These are phyloP conservation scores for Lasiosphaeria hispida DNA, from an alignment of 495 filamentous ascomycete genomes.

Conservation along the genomic window DNA sequence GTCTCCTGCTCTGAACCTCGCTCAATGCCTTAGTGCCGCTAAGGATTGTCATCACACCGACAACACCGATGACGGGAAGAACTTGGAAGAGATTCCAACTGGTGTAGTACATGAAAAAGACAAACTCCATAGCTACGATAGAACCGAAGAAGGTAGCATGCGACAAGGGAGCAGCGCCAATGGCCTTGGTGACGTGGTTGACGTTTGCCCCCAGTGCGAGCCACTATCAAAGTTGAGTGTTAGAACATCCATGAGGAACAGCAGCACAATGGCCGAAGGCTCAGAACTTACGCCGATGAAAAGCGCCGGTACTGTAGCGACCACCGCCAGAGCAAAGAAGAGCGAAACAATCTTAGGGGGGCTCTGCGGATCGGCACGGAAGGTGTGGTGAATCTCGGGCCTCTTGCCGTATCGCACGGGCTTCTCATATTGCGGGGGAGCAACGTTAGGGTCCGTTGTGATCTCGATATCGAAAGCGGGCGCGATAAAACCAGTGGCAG, in stretches of 20 bases:
- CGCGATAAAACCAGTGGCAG: constrained; percentile 62
- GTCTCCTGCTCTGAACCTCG: constrained; percentile 83
- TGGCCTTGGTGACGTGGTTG: constrained; percentile 70
- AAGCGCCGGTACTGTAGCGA: constrained; percentile 69
- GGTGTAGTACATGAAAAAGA: constrained; percentile 94
- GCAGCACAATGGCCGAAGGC: not conserved
- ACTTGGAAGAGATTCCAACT: constrained; percentile 91
- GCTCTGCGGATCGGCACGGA: constrained; percentile 73
- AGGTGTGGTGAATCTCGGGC: constrained; percentile 87
- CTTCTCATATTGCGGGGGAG: constrained; percentile 59
- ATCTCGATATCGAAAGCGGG: constrained; percentile 65
- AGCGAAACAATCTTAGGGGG: constrained; percentile 81
- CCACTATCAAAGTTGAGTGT: constrained; percentile 56
- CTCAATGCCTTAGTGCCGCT: constrained; percentile 85
- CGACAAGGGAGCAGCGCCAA: constrained; percentile 69
- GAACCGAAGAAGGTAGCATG: constrained; percentile 82
- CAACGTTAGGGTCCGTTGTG: constrained; percentile 54
- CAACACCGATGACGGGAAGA: constrained; percentile 67
- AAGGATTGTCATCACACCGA: constrained; percentile 71
- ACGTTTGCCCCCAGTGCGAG: constrained; percentile 78
- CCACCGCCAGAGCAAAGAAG: constrained; percentile 68
- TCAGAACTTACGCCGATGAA: constrained; percentile 61
- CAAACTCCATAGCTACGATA: constrained; percentile 78
- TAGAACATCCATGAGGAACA: not conserved
- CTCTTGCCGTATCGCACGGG: constrained; percentile 77